A percentile compares a stretch with the other conserved stretches of the same genome.
These are phyloP conservation scores for Lecanoromycetidae sp. DNA, from an alignment of 2,329 filamentous ascomycete genomes.

Conservation along the genomic window DNA sequence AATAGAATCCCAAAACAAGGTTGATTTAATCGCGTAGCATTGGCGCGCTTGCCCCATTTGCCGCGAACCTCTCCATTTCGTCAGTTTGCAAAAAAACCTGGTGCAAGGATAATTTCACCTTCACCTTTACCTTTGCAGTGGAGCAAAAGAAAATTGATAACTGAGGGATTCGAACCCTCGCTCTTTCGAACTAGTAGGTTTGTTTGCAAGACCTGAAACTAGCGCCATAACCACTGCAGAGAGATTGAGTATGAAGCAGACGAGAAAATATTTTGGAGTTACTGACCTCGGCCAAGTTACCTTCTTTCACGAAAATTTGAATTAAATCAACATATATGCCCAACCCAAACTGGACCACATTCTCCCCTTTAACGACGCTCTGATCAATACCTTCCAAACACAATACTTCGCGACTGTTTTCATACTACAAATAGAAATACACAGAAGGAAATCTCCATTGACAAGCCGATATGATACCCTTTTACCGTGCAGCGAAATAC, in stretches of 20 bases:
- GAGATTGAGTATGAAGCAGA: background rate
- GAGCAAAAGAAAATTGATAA: conserved; percentile 14
- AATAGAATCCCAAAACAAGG: background rate
- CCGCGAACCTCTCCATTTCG: background rate
- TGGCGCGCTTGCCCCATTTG: background rate
- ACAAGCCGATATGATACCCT: too few relatives aligned
- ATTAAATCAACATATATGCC: too few relatives aligned
- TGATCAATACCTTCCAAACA: too few relatives aligned
- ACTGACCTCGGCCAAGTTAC: conserved; percentile 5
- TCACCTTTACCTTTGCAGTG: too few relatives aligned
- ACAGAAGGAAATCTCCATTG: too few relatives aligned
- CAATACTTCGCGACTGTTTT: too few relatives aligned
- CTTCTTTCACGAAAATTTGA: too few relatives aligned
- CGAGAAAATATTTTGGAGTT: background rate
- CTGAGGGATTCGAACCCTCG: conserved; percentile 27
- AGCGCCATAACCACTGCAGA: conserved; percentile 27
- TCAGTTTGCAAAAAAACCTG: background rate
- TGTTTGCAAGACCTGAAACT: conserved; percentile 23
- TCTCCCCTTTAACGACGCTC: too few relatives aligned
- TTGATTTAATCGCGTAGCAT: background rate
- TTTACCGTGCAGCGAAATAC: too few relatives aligned
- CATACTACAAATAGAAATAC: too few relatives aligned
- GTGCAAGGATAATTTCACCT: too few relatives aligned
- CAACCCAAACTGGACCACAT: too few relatives aligned
- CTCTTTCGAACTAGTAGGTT: conserved; percentile 25